Evolutionary conservation across 2,329 filamentous ascomycete species (phyloP).

Genomic region (Ceratocystis ficicola): DNA sequence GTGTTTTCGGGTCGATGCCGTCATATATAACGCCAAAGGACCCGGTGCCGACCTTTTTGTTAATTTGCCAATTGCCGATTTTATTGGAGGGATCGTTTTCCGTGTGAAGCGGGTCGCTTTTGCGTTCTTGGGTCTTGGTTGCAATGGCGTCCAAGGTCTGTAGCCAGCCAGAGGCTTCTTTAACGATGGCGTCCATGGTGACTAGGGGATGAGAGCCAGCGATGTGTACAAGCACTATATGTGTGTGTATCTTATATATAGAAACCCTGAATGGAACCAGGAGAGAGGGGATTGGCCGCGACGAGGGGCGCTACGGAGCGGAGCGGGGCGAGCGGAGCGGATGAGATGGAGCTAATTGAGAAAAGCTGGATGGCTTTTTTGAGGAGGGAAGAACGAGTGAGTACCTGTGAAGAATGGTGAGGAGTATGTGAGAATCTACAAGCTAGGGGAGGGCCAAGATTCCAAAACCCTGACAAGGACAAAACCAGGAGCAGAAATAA

Average conservation of each 20-base stretch:
- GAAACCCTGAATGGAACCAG: too few species aligned
- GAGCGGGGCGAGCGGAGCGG: not conserved
- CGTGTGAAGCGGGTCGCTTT: not conserved
- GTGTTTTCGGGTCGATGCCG: not conserved
- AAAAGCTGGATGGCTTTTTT: too few species aligned
- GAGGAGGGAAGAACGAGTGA: too few species aligned
- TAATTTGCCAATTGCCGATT: slow-evolving; percentile 1
- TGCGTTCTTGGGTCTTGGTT: not conserved
- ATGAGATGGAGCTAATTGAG: not conserved
- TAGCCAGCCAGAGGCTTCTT: slow-evolving; percentile 14
- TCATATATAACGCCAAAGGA: slow-evolving; percentile 21
- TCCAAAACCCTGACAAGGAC: not conserved
- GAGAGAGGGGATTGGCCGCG: not conserved
- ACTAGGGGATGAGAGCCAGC: not conserved
- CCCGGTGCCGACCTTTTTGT: slow-evolving; percentile 18
- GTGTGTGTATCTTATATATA: too few species aligned
- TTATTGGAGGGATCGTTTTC: not conserved
- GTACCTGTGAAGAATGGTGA: too few species aligned
- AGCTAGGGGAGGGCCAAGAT: not conserved
- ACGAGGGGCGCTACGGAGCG: not conserved
- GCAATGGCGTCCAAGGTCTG: slow-evolving; percentile 14
- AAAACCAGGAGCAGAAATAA: not conserved
- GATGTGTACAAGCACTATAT: not conserved
- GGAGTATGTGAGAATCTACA: not conserved
- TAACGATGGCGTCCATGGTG: slow-evolving; percentile 15